These are phyloP conservation scores for Penicillium corylophilum DNA, from an alignment of 2,329 filamentous ascomycete species.

Conservation along the genomic window DNA sequence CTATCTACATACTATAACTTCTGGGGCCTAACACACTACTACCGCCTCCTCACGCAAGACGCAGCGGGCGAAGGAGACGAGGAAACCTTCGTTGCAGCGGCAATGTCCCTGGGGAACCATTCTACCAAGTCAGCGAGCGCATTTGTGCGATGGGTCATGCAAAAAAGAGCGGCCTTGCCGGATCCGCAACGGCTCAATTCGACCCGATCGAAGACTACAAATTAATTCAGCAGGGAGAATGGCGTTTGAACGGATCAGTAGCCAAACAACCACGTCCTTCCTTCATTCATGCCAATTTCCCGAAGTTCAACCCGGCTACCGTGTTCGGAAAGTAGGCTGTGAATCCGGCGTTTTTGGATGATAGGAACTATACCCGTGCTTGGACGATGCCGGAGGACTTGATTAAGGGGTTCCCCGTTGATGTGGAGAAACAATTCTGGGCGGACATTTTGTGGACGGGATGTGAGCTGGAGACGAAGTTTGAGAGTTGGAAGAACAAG, in stretches of 20 bases:
- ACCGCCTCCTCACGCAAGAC: slow-evolving; percentile 37
- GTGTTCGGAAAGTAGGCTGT: slow-evolving; percentile 29
- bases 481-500: slow-evolving; percentile 30
- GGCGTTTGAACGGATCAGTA: slow-evolving; percentile 29
- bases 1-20: slow-evolving; percentile 57
- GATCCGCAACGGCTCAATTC: slow-evolving; percentile 39
- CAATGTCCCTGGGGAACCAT: slow-evolving; percentile 37
- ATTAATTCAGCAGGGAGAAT: slow-evolving; percentile 22
- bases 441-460: slow-evolving; percentile 35
- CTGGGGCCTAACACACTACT: slow-evolving; percentile 53
- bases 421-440: slow-evolving; percentile 39
- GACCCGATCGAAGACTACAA: slow-evolving; percentile 35
- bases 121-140: slow-evolving; percentile 42
- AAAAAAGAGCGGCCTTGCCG: slow-evolving; percentile 29
- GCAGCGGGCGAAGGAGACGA: slow-evolving; percentile 51
- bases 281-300: slow-evolving; percentile 40
- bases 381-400: slow-evolving; percentile 30
- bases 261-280: slow-evolving; percentile 29
- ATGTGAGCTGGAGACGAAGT: slow-evolving; percentile 33
- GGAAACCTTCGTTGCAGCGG: slow-evolving; percentile 49
- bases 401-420: slow-evolving; percentile 29
- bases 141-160: slow-evolving; percentile 32
- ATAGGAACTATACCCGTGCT: slow-evolving; percentile 29
- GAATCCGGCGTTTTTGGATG: slow-evolving; percentile 24
- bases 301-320: slow-evolving; percentile 38